Base-by-base conservation (phyloP, 2,329 filamentous ascomycete species). In the Lachnellula occidentalis region DNA sequence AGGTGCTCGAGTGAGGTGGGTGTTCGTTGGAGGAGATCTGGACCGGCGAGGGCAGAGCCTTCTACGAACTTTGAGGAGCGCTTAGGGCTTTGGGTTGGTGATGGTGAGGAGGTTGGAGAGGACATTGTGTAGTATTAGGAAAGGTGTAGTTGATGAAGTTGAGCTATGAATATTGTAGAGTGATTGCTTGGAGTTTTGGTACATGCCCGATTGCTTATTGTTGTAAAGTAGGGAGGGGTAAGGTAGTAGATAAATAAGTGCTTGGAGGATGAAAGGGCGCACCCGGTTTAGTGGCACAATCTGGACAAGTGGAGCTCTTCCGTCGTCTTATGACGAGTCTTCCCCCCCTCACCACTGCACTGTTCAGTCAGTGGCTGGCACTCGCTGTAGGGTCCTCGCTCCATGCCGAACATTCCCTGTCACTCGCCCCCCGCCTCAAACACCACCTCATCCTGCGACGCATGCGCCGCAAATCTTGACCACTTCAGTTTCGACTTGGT, bases 51-150 rank as follows among this genome's bases (percentile, higher is more conserved):
- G 24, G 41, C 49, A 21, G 41, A 22, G 47, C 51, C 51, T 57
- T 59, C 58, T 12, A 51, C 53, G 34, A 59, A 59, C 27, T 41
- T 54, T 2, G 57, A 59, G 14, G 43, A 17, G 17, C 57, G 54
- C 7, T 45, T 50, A 5, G 53, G 53, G n/a, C 14, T 21, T 8
- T 39, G 46, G 6, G 47, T 50, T 41, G 19, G 39, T 9, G 41
- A 36, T 12, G 52, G 5, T 6, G 43, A 46, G 43, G 17, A 12
- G 11, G 22, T 46, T 46, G 43, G 21, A 31, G 22, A 41, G 5
- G 47, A 50, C 48, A 50, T 50, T 27, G 3, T 41, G 48, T 14
- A 46, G 21, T 50, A 27, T 50, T 15, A 5, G 21, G 21, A n/a
- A 17, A 42, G 17, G 15, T 41, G 12, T 48, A 14, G 12, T 48